Evolutionary conservation across 805 yeast genomes (phyloP).

Genomic region (Kluyveromyces siamensis): DNA sequence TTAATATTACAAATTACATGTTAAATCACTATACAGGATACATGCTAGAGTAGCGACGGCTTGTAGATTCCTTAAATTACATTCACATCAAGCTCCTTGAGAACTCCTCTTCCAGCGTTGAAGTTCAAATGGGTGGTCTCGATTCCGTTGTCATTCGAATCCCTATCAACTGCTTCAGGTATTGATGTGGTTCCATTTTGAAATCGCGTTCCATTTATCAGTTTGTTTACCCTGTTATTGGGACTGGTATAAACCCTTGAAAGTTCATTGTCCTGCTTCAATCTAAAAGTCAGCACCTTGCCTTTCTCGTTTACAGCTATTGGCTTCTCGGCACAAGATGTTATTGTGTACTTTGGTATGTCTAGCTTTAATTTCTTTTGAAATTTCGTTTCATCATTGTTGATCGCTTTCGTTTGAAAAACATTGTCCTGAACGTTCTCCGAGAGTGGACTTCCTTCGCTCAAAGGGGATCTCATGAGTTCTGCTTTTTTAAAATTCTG

Average conservation of each 20-base stretch:
- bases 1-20: neutral
- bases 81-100: slow-evolving; percentile 6
- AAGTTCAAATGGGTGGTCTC: neutral
- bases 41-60: neutral
- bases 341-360: slow-evolving; percentile 1
- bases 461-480: slow-evolving; percentile 5
- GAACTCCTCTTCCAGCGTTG: neutral
- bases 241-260: slow-evolving; percentile 26
- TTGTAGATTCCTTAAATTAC: neutral
- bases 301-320: slow-evolving; percentile 14
- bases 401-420: neutral
- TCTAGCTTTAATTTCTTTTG: slow-evolving; percentile 2
- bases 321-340: neutral
- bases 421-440: slow-evolving; percentile 4
- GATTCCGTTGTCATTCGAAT: neutral
- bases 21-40: neutral
- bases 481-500: neutral
- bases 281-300: slow-evolving; percentile 28
- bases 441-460: neutral
- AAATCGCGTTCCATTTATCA: slow-evolving; percentile 17
- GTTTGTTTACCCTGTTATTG: slow-evolving; percentile 26
- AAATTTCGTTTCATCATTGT: neutral
- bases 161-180: neutral
- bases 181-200: neutral
- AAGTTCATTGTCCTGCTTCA: slow-evolving; percentile 22